A percentile compares a stretch with the other conserved stretches of the same genome.
Conservation (phyloP, 2,329 filamentous ascomycete species). For the Pyrenochaeta sp. region DNA sequence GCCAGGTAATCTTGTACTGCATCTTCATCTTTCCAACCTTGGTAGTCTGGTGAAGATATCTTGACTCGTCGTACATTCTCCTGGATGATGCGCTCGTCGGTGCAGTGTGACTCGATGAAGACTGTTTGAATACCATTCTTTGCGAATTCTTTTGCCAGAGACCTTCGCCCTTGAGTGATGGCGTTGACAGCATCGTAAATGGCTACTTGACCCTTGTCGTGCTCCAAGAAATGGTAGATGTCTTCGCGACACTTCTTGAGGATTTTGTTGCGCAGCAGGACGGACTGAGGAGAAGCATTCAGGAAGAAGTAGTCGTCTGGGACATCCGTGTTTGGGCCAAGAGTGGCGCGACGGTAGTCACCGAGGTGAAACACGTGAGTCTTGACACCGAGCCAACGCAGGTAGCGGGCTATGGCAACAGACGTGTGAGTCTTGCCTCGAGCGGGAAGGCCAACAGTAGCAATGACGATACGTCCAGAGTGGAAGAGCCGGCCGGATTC, state of each 20-base stretch:
- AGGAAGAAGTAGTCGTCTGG: slow-evolving; percentile 98
- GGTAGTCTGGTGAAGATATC: slow-evolving; percentile 96
- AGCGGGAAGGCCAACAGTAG: slow-evolving; percentile 93
- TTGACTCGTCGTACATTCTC: slow-evolving; percentile 98
- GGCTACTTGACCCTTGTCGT: slow-evolving; percentile 96
- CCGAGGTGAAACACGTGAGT: slow-evolving; percentile 97
- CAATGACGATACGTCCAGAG: slow-evolving; percentile 95
- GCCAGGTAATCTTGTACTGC: slow-evolving; percentile 90
- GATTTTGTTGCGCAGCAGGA: slow-evolving; percentile 96
- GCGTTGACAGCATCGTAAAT: slow-evolving; percentile 99
- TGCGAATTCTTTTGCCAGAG: slow-evolving; percentile 93
- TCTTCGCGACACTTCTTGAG: slow-evolving; percentile 97
- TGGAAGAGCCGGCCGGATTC: slow-evolving; percentile 97
- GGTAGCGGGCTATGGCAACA: slow-evolving; percentile 91
- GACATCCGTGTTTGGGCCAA: slow-evolving; percentile 82
- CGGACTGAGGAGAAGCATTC: slow-evolving; percentile 88
- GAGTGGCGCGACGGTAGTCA: slow-evolving; percentile 91
- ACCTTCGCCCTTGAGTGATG: slow-evolving; percentile 78
- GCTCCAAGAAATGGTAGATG: slow-evolving; percentile 94
- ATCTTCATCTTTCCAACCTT: slow-evolving; percentile 89
- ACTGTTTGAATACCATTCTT: slow-evolving; percentile 96
- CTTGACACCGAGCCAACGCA: slow-evolving; percentile 97
- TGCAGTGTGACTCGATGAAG: slow-evolving; percentile 95
- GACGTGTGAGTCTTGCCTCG: slow-evolving; percentile 98
- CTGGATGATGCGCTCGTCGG: slow-evolving; percentile 90